These are phyloP conservation scores for Penicillium ochrochloron DNA, from an alignment of 495 filamentous ascomycete species.

Conservation along the genomic window DNA sequence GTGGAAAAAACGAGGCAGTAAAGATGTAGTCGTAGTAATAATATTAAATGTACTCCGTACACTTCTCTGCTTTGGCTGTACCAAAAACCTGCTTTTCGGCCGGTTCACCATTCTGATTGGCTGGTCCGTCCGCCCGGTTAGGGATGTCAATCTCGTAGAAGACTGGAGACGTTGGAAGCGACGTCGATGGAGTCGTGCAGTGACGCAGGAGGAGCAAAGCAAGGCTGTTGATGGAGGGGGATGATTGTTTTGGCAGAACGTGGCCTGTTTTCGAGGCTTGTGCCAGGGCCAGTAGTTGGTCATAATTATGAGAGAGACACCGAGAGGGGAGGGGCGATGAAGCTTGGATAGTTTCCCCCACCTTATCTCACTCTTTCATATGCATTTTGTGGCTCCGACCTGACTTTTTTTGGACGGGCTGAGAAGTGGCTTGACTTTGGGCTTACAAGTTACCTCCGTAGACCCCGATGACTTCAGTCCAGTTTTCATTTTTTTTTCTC, in stretches of 20 bases:
- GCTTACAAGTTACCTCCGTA: not conserved
- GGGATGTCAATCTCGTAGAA: conserved; percentile 12
- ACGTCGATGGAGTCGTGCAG: conserved; percentile 3
- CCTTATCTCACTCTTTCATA: not conserved
- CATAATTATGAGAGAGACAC: not conserved
- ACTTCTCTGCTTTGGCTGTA: not conserved
- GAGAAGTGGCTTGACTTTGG: conserved; percentile 6
- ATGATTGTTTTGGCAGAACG: not conserved
- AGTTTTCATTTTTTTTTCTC: not conserved
- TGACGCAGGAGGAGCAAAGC: conserved; percentile 11
- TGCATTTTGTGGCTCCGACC: not conserved
- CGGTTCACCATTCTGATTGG: conserved; percentile 25
- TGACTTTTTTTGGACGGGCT: not conserved
- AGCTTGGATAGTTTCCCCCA: not conserved
- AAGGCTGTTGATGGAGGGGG: not conserved
- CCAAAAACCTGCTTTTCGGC: conserved; percentile 37
- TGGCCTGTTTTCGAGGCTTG: not conserved
- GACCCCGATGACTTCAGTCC: not conserved
- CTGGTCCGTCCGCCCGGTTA: conserved; percentile 31
- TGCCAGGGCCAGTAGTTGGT: not conserved
- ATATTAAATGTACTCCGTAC: no score
- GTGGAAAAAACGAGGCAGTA: conserved; percentile 7
- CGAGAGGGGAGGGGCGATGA: not conserved
- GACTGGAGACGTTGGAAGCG: not conserved
- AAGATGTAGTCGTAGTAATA: not conserved